These are phyloP conservation scores for Tephrocybe sp. DNA, from an alignment of 768 basidiomycete species.

Conservation along the genomic window DNA sequence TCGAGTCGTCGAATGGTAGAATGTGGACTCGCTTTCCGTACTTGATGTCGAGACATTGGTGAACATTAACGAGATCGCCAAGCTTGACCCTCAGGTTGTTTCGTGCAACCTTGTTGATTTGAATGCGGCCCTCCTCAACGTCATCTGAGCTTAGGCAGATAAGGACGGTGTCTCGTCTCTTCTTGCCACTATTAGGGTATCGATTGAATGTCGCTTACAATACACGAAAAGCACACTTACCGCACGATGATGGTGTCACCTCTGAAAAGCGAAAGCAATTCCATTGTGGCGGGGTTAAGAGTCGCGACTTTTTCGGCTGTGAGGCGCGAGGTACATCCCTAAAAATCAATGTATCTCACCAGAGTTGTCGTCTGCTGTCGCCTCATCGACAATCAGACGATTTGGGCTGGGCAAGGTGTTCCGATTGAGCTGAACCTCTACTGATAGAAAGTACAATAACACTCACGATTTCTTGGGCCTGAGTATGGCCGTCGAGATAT, in stretches of 20 bases:
- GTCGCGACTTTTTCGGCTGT: constrained; percentile 69
- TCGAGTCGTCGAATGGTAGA: constrained; percentile 96
- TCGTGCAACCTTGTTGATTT: constrained; percentile 99
- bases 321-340: neutral
- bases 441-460: constrained; percentile 2
- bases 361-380: constrained; percentile 93
- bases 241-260: constrained; percentile 96
- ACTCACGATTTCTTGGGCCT: constrained; percentile 97
- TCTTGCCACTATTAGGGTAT: constrained; percentile 73
- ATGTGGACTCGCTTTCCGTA: constrained; percentile 98
- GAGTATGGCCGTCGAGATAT: constrained; percentile 92
- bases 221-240: constrained; percentile 38
- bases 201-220: neutral
- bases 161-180: constrained; percentile 95
- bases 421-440: constrained; percentile 18
- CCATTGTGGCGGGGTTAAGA: constrained; percentile 96
- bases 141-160: constrained; percentile 96
- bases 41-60: constrained; percentile 96
- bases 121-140: constrained; percentile 97
- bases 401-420: constrained; percentile 67
- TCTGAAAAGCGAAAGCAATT: constrained; percentile 87
- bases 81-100: constrained; percentile 98
- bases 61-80: constrained; percentile 93
- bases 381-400: constrained; percentile 96
- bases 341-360: constrained; percentile 43